Conservation (phyloP, 768 basidiomycete genomes). For the Collybiopsis luxurians region DNA sequence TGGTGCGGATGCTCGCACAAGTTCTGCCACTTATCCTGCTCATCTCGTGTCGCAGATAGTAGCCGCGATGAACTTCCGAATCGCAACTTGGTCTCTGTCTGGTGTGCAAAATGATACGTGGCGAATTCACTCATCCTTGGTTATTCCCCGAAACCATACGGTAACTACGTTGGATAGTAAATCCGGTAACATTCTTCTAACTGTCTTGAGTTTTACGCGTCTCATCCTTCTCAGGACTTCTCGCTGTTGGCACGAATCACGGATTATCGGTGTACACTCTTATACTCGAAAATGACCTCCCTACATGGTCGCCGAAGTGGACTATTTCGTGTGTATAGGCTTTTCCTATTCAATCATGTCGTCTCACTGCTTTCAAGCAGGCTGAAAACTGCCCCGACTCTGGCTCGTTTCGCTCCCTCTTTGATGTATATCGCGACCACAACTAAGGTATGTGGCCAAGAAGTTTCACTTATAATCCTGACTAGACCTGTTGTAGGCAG, state of each 20-base stretch:
- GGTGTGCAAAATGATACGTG: constrained; percentile 56
- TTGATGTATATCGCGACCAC: constrained; percentile 70
- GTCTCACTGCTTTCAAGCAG: constrained; percentile 2
- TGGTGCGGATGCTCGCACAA: constrained; percentile 49
- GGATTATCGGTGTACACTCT: constrained; percentile 74
- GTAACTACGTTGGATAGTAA: constrained; percentile 70
- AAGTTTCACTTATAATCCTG: background rate
- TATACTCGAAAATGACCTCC: constrained; percentile 77
- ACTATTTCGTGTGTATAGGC: constrained; percentile 45
- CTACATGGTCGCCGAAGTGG: constrained; percentile 85
- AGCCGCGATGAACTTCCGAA: constrained; percentile 61
- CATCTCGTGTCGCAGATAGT: constrained; percentile 52
- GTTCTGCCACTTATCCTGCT: background rate
- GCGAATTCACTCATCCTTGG: constrained; percentile 79
- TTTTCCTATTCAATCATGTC: background rate
- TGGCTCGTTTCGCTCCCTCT: constrained; percentile 70
- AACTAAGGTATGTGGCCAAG: constrained; percentile 42
- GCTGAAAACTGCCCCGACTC: constrained; percentile 45
- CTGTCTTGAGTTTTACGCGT: background rate
- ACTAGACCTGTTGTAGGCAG: constrained; percentile 36
- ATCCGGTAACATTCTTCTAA: constrained; percentile 49
- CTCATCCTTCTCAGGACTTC: constrained; percentile 55
- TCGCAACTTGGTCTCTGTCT: constrained; percentile 81
- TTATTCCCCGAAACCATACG: constrained; percentile 50
- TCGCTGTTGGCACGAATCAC: constrained; percentile 62